Conservation (phyloP, 257 asterid species). For the Jacaranda copaia region DNA sequence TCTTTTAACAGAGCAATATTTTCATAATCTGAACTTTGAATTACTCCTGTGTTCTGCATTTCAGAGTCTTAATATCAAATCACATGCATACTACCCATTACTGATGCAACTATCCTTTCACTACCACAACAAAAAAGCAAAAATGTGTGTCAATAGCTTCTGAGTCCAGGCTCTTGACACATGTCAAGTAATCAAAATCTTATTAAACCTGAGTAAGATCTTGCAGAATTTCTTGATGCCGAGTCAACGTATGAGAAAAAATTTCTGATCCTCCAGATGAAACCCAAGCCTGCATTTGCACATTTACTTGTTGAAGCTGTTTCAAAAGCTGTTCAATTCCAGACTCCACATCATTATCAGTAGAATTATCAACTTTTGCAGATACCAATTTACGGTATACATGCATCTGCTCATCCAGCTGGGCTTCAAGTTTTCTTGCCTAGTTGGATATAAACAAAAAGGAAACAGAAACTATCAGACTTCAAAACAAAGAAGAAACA, state of each 20-base stretch:
- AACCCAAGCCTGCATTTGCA: slow-evolving; percentile 98
- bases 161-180: slow-evolving; percentile 18
- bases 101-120: neutral
- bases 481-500: slow-evolving; percentile 16
- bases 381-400: slow-evolving; percentile 80
- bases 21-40: neutral
- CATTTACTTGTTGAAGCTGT: slow-evolving; percentile 86
- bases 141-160: neutral
- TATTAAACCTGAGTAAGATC: slow-evolving; percentile 87
- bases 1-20: neutral
- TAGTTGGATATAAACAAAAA: slow-evolving; percentile 37
- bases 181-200: slow-evolving; percentile 13
- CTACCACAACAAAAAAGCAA: neutral
- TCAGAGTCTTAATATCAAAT: too few species aligned
- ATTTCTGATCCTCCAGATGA: slow-evolving; percentile 98
- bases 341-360: slow-evolving; percentile 74
- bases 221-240: slow-evolving; percentile 96
- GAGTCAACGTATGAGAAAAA: slow-evolving; percentile 92
- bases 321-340: slow-evolving; percentile 83
- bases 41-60: slow-evolving; percentile 22
- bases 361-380: slow-evolving; percentile 61
- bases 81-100: too few species aligned
- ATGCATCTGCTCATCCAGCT: slow-evolving; percentile 96
- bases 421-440: slow-evolving; percentile 97
- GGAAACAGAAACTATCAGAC: slow-evolving; percentile 15